These are phyloP conservation scores for Chaetomium globosum DNA, from an alignment of 2,329 filamentous ascomycete genomes.

Conservation along the genomic window DNA sequence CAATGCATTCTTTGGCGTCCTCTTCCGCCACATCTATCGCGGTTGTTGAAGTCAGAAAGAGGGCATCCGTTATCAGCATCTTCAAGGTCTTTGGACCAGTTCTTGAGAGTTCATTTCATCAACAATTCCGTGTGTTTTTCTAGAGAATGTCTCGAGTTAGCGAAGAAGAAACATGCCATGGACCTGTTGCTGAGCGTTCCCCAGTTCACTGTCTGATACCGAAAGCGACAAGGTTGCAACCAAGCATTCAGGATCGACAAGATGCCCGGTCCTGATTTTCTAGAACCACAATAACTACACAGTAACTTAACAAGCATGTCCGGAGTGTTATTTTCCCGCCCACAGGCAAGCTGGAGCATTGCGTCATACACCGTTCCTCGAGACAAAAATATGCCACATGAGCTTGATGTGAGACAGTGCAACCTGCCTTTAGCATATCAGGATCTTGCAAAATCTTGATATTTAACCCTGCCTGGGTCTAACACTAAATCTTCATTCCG, in stretches of 20 bases:
- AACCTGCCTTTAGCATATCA: not conserved
- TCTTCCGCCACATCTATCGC: not conserved
- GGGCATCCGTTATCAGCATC: not conserved
- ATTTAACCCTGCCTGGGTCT: not conserved
- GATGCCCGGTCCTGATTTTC: not conserved
- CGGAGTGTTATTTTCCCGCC: too few species aligned
- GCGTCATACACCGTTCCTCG: not conserved
- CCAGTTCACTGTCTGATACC: not conserved
- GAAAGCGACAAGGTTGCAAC: not conserved
- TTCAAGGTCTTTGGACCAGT: not conserved
- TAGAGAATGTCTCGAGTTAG: not conserved
- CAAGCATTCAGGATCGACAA: not conserved
- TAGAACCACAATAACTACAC: not conserved
- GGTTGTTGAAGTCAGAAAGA: too few species aligned
- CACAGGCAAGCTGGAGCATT: not conserved
- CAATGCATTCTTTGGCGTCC: not conserved
- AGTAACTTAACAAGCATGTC: not conserved
- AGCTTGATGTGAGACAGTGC: not conserved
- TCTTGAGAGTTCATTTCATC: not conserved
- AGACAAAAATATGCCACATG: not conserved
- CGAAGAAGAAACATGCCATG: not conserved
- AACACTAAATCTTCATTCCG: not conserved
- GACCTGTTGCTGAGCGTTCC: not conserved
- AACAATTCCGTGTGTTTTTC: not conserved
- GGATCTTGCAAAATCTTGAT: not conserved